These are phyloP conservation scores for Ulota crispa DNA, from an alignment of 225 moss, liverwort and hornwort species.

Conservation along the genomic window DNA sequence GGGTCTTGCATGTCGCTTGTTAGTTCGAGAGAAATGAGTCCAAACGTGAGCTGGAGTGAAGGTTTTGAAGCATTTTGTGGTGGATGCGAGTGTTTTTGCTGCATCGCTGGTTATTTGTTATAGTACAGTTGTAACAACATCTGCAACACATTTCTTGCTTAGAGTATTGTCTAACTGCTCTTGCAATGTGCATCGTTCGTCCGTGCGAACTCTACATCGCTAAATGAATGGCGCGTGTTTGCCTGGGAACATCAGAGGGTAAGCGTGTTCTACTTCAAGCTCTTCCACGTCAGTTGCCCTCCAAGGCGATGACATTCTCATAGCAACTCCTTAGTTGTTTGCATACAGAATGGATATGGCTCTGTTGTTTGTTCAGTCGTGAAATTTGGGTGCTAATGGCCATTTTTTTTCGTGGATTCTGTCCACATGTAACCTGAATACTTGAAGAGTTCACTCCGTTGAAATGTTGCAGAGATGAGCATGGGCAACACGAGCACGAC, in stretches of 20 bases:
- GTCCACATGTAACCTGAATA: not conserved
- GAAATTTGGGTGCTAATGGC: constrained; percentile 4
- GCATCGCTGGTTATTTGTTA: not conserved
- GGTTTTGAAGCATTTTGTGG: constrained; percentile 19
- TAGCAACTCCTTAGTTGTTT: not conserved
- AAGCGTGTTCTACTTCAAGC: constrained; percentile 27
- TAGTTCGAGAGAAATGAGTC: not conserved
- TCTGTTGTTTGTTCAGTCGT: not conserved
- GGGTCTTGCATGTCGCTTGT: not conserved
- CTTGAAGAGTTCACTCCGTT: constrained; percentile 7
- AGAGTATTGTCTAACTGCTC: constrained; percentile 22
- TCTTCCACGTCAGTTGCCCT: constrained; percentile 13
- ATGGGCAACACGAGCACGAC: constrained; percentile 77
- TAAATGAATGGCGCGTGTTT: constrained; percentile 14
- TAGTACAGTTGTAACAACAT: not conserved
- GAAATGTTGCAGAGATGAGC: constrained; percentile 56
- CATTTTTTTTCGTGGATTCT: not conserved
- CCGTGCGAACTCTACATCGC: constrained; percentile 31
- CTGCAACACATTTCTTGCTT: not conserved
- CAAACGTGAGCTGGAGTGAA: constrained; percentile 6
- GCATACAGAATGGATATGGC: not conserved
- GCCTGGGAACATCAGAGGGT: constrained; percentile 44
- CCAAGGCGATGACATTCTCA: not conserved
- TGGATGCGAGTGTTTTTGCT: constrained; percentile 15
- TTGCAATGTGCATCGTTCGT: constrained; percentile 33